These are phyloP conservation scores for Russula compacta DNA, from an alignment of 768 basidiomycete genomes.

Conservation along the genomic window DNA sequence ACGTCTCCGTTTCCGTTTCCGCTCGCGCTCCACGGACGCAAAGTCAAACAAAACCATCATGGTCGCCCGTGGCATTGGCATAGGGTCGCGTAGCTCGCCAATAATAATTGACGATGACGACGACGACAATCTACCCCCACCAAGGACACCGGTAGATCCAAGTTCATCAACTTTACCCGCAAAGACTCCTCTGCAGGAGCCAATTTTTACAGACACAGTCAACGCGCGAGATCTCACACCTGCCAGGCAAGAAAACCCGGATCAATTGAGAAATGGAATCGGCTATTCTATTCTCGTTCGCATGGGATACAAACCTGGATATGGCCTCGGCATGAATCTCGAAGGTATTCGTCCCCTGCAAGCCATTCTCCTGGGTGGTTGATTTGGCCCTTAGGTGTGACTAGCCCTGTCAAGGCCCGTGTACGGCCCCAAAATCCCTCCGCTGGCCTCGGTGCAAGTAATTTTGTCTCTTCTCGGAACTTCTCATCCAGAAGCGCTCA, in stretches of 20 bases:
- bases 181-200: background rate
- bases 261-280: background rate
- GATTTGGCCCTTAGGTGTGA: conserved; percentile 12
- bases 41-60: background rate
- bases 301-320: conserved; percentile 18
- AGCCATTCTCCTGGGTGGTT: conserved; percentile 14
- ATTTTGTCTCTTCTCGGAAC: background rate
- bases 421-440: background rate
- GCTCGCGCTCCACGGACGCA: too few relatives aligned
- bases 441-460: conserved; percentile 7
- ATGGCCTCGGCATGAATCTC: conserved; percentile 17
- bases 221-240: background rate
- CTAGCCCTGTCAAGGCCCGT: conserved; percentile 7
- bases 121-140: background rate
- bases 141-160: background rate
- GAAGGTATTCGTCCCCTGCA: conserved; percentile 14
- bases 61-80: conserved; percentile 6
- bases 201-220: background rate
- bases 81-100: conserved; percentile 16
- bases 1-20: too few relatives aligned
- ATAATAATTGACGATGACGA: conserved; percentile 20
- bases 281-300: conserved; percentile 18
- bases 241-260: background rate
- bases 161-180: background rate
- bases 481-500: background rate